Evolutionary conservation across 164 flowering plant species (phyloP), one percentile per base, ranked within the genome.

Genomic region (Saururus chinensis): DNA sequence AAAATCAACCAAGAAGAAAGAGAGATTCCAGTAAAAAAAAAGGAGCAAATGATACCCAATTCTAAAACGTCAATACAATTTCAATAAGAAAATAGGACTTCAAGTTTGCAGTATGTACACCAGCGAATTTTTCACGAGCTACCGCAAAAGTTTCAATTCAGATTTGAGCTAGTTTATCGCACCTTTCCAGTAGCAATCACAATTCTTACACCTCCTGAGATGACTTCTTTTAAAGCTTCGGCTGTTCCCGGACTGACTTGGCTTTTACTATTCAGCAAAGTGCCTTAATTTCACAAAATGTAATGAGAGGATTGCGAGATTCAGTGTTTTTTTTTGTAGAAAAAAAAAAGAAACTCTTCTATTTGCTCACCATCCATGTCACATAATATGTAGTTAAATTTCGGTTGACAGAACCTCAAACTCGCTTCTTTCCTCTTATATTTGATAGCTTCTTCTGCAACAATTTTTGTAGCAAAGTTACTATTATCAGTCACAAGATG

Each of bases 121-220:
- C 17, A 17, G 49, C 11, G 14, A 12, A 3, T 12, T 45, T 45
- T 45, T 45, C 14, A 30, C 37, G 6, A 30, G 37, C 37, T 30
- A 6, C 37, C 37, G 37, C 37, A 30, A 30, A 30, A 30, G 6
- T 30, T 30, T 30, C 2, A 30, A 30, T 6, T 6, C 37, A 30
- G 37, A 30, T 17, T 4, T 17, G 16, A 56, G 17, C 24, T 35
- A 51, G 26, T 56, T 35, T 3, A 30, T 19, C 82, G 75, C 68
- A 87, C 99, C 78, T 93, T 93, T 77, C 96, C 97, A n/a, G 97
- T 90, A 56, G 97, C 99, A 70, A 90, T 82, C 62, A 93, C 88
- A 61, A 93, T 84, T 77, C 84, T 85, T 40, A 85, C 73, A 52
- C 95, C 99, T 75, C 88, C 84, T 60, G 95, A 81, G 42, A 74